Percentiles rank a stretch among this genome's conserved stretches.
Evolutionary conservation across 257 asterid species (phyloP).

Genomic region (Echium plantagineum): DNA sequence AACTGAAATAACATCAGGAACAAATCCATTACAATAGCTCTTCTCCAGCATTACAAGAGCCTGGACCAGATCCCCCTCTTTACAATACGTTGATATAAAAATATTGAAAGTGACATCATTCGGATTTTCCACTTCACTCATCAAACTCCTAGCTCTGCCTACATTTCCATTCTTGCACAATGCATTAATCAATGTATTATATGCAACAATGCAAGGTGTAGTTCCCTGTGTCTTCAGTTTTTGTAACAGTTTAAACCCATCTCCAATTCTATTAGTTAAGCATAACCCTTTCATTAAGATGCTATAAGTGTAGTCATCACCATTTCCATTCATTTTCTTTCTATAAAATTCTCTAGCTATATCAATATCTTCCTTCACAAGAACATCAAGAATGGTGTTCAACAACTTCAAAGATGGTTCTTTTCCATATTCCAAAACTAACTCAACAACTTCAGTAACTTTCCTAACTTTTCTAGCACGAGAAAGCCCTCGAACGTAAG

Average conservation of each 20-base stretch:
- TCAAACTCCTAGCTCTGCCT: conserved; percentile 80
- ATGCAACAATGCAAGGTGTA: conserved; percentile 44
- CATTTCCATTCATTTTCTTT: conserved; percentile 64
- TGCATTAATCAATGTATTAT: conserved; percentile 65
- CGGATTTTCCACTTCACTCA: conserved; percentile 50
- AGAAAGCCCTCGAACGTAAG: conserved; percentile 66
- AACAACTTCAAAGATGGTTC: conserved; percentile 59
- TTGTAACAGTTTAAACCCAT: conserved; percentile 78
- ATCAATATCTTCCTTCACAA: conserved; percentile 81
- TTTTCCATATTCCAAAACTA: conserved; percentile 48
- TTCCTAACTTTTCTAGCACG: conserved; percentile 55
- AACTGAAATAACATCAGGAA: conserved; percentile 56
- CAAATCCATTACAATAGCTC: conserved; percentile 44
- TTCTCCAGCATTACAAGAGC: conserved; percentile 81
- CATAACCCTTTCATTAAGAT: conserved; percentile 93
- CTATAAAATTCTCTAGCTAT: conserved; percentile 76
- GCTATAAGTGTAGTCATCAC: conserved; percentile 76
- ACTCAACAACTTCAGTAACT: conserved; percentile 47
- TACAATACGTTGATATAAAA: conserved; percentile 68
- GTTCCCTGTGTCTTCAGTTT: conserved; percentile 47
- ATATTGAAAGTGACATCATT: conserved; percentile 68
- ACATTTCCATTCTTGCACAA: conserved; percentile 77
- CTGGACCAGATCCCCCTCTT: conserved; percentile 49
- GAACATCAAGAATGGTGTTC: conserved; percentile 77
- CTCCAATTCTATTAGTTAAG: conserved; percentile 75